Conservation (phyloP, 2,329 filamentous ascomycete genomes). For the Dactylonectria estremocensis region DNA sequence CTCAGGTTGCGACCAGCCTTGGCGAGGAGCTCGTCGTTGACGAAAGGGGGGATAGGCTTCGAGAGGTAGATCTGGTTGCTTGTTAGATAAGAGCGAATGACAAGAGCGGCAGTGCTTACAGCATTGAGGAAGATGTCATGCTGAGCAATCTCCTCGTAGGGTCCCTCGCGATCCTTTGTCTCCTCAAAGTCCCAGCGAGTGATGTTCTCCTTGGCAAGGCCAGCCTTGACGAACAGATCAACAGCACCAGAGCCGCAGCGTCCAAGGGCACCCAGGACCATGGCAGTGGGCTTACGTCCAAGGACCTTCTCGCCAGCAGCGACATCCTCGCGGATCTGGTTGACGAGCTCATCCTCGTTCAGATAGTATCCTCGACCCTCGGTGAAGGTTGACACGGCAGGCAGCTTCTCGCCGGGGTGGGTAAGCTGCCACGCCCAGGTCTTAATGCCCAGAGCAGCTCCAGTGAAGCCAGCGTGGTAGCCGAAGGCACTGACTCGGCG, state of each 20-base stretch:
- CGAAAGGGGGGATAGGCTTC: slow-evolving; percentile 82
- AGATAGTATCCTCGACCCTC: slow-evolving; percentile 74
- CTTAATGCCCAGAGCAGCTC: slow-evolving; percentile 81
- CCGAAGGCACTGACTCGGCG: slow-evolving; percentile 81
- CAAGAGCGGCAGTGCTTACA: slow-evolving; percentile 36
- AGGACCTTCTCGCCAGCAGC: slow-evolving; percentile 81
- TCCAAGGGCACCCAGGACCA: slow-evolving; percentile 89
- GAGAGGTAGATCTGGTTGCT: slow-evolving; percentile 78
- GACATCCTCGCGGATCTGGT: slow-evolving; percentile 57
- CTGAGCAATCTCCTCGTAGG: slow-evolving; percentile 84
- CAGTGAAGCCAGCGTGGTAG: slow-evolving; percentile 83
- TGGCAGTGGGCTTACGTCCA: slow-evolving; percentile 77
- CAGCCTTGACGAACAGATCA: slow-evolving; percentile 82
- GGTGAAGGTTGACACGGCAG: slow-evolving; percentile 56
- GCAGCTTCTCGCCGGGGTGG: slow-evolving; percentile 77
- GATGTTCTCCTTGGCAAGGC: slow-evolving; percentile 66
- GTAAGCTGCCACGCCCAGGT: slow-evolving; percentile 88
- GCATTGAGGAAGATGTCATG: slow-evolving; percentile 84
- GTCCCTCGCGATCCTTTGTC: slow-evolving; percentile 77
- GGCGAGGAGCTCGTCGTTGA: slow-evolving; percentile 78
- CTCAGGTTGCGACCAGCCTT: slow-evolving; percentile 78
- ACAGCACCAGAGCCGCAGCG: slow-evolving; percentile 90
- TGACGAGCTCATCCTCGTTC: slow-evolving; percentile 75
- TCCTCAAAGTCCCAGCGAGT: slow-evolving; percentile 80
- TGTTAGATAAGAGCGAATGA: slow-evolving; percentile 9